Conservation (phyloP, 2,329 filamentous ascomycete genomes). For the Exophiala viscosa region DNA sequence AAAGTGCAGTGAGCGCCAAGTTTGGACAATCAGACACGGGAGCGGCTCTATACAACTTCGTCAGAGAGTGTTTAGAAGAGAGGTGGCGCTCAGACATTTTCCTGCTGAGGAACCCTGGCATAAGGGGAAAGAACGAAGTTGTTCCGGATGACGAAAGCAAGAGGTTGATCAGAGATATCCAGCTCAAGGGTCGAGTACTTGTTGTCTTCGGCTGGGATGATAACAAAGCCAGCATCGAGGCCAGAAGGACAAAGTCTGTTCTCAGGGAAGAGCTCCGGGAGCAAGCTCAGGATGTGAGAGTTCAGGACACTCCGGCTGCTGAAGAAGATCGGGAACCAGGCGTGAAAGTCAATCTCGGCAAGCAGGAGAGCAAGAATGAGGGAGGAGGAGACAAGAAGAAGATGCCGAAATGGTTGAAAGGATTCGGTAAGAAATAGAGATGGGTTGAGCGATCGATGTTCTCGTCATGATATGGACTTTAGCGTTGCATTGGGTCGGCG, state of each 20-base stretch:
- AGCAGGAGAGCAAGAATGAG: slow-evolving; percentile 38
- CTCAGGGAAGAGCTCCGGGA: slow-evolving; percentile 59
- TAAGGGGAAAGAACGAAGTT: slow-evolving; percentile 46
- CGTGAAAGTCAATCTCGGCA: slow-evolving; percentile 28
- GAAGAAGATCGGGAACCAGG: slow-evolving; percentile 39
- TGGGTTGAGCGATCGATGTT: neutral
- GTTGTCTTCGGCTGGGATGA: slow-evolving; percentile 71
- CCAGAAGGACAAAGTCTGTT: slow-evolving; percentile 53
- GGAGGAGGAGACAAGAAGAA: slow-evolving; percentile 36
- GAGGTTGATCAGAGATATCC: slow-evolving; percentile 66
- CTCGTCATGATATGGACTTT: neutral
- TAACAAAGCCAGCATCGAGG: slow-evolving; percentile 56
- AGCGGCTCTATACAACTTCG: slow-evolving; percentile 68
- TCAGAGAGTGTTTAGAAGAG: slow-evolving; percentile 64
- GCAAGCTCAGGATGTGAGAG: slow-evolving; percentile 63
- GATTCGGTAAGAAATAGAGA: slow-evolving; percentile 64
- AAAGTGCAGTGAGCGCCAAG: slow-evolving; percentile 70
- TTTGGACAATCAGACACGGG: slow-evolving; percentile 67
- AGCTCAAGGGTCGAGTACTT: slow-evolving; percentile 66
- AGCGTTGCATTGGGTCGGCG: neutral
- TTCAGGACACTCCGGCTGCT: slow-evolving; percentile 53
- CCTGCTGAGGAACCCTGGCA: slow-evolving; percentile 62
- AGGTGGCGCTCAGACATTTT: slow-evolving; percentile 60
- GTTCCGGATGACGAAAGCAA: slow-evolving; percentile 32
- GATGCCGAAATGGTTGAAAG: slow-evolving; percentile 69